Percentiles rank a stretch among this genome's conserved stretches.
These are phyloP conservation scores for Mytilinidion resinicola DNA, from an alignment of 495 filamentous ascomycete genomes.

Conservation along the genomic window DNA sequence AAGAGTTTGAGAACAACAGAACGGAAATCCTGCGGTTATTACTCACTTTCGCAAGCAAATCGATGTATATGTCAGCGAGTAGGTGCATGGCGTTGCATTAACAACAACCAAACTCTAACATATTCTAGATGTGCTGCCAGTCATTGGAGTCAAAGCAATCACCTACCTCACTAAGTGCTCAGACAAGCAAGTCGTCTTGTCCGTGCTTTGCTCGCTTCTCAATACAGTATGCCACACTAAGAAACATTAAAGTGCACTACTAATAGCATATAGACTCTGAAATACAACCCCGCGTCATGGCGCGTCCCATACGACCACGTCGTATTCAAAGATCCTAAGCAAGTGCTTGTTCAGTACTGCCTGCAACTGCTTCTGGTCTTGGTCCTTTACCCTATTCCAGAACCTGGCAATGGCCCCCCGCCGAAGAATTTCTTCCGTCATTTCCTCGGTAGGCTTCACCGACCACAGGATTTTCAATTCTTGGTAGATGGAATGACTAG, in stretches of 20 bases:
- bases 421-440: conserved; percentile 91
- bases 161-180: conserved; percentile 82
- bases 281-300: conserved; percentile 95
- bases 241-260: neutral
- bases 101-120: conserved; percentile 10
- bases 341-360: conserved; percentile 84
- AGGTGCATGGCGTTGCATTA: conserved; percentile 26
- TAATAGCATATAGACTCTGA: conserved; percentile 60
- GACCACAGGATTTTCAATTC: conserved; percentile 96
- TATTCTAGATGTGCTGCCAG: conserved; percentile 59
- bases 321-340: conserved; percentile 88
- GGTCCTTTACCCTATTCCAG: conserved; percentile 85
- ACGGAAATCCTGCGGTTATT: conserved; percentile 84
- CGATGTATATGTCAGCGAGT: conserved; percentile 86
- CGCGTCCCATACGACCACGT: conserved; percentile 91
- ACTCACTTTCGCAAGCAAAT: conserved; percentile 78
- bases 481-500: conserved; percentile 93
- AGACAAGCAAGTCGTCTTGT: conserved; percentile 88
- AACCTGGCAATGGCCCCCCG: conserved; percentile 52
- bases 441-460: conserved; percentile 83
- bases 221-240: conserved; percentile 69
- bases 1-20: conserved; percentile 84
- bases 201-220: conserved; percentile 80
- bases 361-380: conserved; percentile 85
- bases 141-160: conserved; percentile 77